Base-by-base conservation (phyloP, 768 basidiomycete species). In the Boletus speciosus region DNA sequence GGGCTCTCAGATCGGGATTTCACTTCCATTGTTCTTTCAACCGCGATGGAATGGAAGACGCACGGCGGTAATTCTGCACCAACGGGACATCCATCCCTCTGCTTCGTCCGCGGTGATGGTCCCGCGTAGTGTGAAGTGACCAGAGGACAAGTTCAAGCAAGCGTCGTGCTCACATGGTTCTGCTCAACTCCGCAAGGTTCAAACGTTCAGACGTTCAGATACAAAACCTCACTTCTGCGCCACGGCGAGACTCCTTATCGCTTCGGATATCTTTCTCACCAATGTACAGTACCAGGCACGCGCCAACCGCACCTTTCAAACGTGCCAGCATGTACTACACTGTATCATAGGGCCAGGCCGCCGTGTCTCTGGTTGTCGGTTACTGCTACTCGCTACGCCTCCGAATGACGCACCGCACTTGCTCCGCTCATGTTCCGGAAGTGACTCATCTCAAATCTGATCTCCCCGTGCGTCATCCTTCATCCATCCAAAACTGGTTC, bases 101-200 rank as follows among this genome's bases (percentile, higher is more conserved):
- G 35, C 50, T 65, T 59, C 54, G 57, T 53, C 61, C 64, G 61
- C 57, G 64, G 60, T 35, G 51, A 61, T 60, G 44, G 42, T 16
- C 42, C 34, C 14, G 32, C 12, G 2, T 11, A 44, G 6, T 39
- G 50, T 36, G 45, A 41, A 39, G 19, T 19, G 34, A 16, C 35
- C 29, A 25, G 15, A 38, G 37, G 31, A 37, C 6, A 16, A 37
- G 41, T 10, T 35, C 36, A 21, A 11, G 19, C 21, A 34, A 34
- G 35, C 12, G 4, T 37, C 37, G 34, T 32, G 23, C 1, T 25
- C 46, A 16, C 36, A 27, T 41, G 25, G 21, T 37, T 38, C 23
- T 36, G 31, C 36, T 12, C 25, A 9, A 29, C 36, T 38, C 23
- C 16, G 10, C 31, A 39, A 29, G 34, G 25, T 35, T 42, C 41